Evolutionary conservation across 257 asterid genomes (phyloP).

Genomic region (Sherardia arvensis): DNA sequence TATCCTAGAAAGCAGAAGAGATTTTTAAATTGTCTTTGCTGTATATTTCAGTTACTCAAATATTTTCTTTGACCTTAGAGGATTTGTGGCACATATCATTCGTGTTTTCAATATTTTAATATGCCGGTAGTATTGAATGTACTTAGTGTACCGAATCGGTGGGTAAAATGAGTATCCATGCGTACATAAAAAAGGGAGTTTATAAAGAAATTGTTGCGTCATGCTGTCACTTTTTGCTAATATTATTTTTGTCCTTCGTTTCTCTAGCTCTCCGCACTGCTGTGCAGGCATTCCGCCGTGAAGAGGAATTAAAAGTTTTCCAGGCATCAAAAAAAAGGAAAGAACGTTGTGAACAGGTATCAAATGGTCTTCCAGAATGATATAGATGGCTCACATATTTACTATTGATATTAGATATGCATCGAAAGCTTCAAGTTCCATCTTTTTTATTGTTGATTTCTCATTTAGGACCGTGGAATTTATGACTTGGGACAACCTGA

Average conservation of each 20-base stretch:
- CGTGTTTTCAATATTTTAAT: not conserved
- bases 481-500: conserved; percentile 46
- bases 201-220: not conserved
- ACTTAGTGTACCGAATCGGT: too few species aligned
- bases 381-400: not conserved
- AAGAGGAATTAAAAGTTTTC: conserved; percentile 61
- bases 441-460: not conserved
- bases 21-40: not conserved
- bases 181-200: not conserved
- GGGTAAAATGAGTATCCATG: not conserved
- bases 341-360: conserved; percentile 69
- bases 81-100: not conserved
- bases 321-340: conserved; percentile 54
- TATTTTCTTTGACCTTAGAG: not conserved
- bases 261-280: conserved; percentile 72
- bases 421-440: not conserved
- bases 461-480: conserved; percentile 56
- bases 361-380: not conserved
- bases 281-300: conserved; percentile 78
- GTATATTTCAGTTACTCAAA: not conserved
- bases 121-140: not conserved
- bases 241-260: conserved; percentile 1
- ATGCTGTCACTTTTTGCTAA: not conserved
- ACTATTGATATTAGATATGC: too few species aligned
- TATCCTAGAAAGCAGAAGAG: not conserved